Evolutionary conservation across 768 basidiomycete genomes (phyloP), one percentile per base, ranked within the genome.

Genomic region (Hydnomerulius pinastri): DNA sequence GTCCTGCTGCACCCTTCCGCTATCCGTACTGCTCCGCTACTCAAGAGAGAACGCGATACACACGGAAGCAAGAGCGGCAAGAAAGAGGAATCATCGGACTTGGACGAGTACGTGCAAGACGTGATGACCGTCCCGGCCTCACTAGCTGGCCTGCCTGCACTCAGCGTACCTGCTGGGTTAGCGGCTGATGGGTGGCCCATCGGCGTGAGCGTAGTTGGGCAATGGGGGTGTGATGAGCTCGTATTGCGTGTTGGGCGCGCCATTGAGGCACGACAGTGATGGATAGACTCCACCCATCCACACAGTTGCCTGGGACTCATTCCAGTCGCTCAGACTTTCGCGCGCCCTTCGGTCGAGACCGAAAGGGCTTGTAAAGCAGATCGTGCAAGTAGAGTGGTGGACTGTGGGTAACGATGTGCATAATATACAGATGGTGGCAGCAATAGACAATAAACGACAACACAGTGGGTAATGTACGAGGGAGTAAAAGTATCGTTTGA

Each of bases 91-190:
- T 18, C 37, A 21, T 52, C 57, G n/a, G 62, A 65, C 17, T 58
- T 86, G 42, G 76, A 78, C 37, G 75, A 82, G 27, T 98, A 98
- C 62, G 79, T 90, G 8, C 95, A 98, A 61, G 95, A 98, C 55
- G 81, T 96, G 6, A 72, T 98, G 53, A 96, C 93, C 0, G 91
- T 95, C 0, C 93, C 94, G 0, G 94, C 93, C 4, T 93, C 90
- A 1, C 72, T 99, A 29, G 94, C 91, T 0, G 94, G 96, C 0
- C 60, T 98, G 13, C 93, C 95, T 1, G 90, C 87, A 0, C 59
- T 98, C 36, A 87, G 77, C 46, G 77, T 98, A 0, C 93, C 93
- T 0, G 66, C 68, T 8, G 77, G 79, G 0, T 39, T 58, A 1
- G 74, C 69, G 2, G 70, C 66, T 0, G 80, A 80, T 42, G 82